Conservation (phyloP, 208 protist species). For the Trypanosoma vivax region DNA sequence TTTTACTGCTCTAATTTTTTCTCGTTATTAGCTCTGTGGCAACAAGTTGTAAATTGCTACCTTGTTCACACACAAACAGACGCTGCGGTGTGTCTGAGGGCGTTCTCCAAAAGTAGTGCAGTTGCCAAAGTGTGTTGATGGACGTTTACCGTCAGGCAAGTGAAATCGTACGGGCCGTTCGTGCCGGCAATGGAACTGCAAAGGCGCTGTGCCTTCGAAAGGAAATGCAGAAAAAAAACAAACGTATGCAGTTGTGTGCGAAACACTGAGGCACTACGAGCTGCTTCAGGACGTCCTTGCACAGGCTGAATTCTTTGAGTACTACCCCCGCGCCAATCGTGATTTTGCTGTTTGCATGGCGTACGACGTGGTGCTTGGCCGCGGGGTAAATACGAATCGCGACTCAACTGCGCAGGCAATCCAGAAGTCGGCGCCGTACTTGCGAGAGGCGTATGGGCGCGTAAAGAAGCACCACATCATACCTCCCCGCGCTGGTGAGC, state of each 20-base stretch:
- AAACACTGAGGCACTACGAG: conserved; percentile 85
- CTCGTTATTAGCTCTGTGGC: no score
- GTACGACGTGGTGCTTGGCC: conserved; percentile 84
- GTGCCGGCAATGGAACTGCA: conserved; percentile 67
- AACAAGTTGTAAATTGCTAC: no score
- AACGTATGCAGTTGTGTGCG: conserved; percentile 89
- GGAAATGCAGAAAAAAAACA: conserved; percentile 91
- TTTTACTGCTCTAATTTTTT: no score
- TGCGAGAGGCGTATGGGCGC: conserved; percentile 75
- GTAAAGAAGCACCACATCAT: conserved; percentile 79
- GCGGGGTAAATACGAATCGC: conserved; percentile 79
- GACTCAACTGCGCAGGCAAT: conserved; percentile 77
- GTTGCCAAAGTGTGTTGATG: conserved; percentile 25
- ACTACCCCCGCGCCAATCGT: conserved; percentile 62
- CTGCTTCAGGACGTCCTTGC: conserved; percentile 81
- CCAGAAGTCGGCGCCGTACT: conserved; percentile 49
- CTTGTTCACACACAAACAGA: conserved; percentile 5
- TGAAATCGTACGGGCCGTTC: conserved; percentile 65
- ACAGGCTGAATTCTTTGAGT: conserved; percentile 77
- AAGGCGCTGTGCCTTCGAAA: conserved; percentile 89
- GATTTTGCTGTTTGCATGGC: conserved; percentile 78
- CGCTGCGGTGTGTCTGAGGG: conserved; percentile 3
- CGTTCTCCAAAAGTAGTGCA: neutral
- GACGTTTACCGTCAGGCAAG: conserved; percentile 87
- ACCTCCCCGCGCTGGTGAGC: conserved; percentile 38